Conservation (phyloP, 306 rosid species). For the Vigna nakashimae region DNA sequence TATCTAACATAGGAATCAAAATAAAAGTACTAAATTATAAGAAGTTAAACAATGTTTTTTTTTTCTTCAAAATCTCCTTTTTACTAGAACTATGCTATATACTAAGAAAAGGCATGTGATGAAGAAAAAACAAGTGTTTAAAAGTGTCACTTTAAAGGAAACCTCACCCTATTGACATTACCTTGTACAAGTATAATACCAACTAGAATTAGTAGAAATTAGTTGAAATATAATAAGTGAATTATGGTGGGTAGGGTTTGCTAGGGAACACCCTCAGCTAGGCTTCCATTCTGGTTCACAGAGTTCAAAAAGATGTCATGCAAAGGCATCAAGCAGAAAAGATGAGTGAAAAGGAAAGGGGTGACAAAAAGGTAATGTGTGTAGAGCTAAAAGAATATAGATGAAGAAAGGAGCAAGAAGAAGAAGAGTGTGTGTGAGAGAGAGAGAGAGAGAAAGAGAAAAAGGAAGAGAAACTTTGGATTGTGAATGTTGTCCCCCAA, state of each 20-base stretch:
- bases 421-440: background rate
- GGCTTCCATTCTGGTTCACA: slow-evolving; percentile 19
- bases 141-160: slow-evolving; percentile 7
- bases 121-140: background rate
- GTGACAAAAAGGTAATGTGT: slow-evolving; percentile 60
- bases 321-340: slow-evolving; percentile 47
- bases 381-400: slow-evolving; percentile 58
- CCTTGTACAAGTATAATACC: slow-evolving; percentile 30
- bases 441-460: slow-evolving; percentile 19
- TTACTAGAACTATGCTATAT: background rate
- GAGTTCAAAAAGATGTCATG: slow-evolving; percentile 37
- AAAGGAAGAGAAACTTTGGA: slow-evolving; percentile 64
- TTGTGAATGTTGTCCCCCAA: slow-evolving; percentile 75
- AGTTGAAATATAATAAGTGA: background rate
- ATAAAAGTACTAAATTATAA: no score
- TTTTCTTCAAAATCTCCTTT: no score
- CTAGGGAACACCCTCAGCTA: slow-evolving; percentile 23
- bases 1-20: no score
- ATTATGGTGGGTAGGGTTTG: slow-evolving; percentile 28
- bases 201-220: slow-evolving; percentile 33
- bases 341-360: slow-evolving; percentile 59
- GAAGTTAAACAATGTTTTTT: no score
- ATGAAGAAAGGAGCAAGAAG: slow-evolving; percentile 43
- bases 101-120: slow-evolving; percentile 17
- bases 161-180: background rate